Percentiles rank a stretch among this genome's conserved stretches.
Evolutionary conservation across 139 green algal genomes (phyloP).

Genomic region (Tetraselmis striata): DNA sequence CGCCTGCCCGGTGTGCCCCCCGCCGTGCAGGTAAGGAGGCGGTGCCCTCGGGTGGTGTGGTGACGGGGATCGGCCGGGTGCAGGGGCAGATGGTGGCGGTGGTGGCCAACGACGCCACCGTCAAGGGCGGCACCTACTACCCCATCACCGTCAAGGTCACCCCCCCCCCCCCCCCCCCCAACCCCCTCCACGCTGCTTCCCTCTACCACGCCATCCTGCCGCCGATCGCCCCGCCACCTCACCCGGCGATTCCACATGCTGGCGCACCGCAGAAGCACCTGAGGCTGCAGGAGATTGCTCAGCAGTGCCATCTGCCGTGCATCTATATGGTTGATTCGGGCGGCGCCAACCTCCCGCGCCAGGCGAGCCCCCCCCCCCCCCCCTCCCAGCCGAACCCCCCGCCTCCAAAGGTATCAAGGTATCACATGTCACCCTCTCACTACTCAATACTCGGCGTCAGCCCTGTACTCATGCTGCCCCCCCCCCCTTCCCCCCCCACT

Average conservation of each 20-base stretch:
- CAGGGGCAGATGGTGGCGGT: constrained; percentile 68
- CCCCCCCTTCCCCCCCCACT: not conserved
- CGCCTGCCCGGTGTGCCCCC: too few species aligned
- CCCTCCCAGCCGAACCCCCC: not conserved
- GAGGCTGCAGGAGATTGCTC: constrained; percentile 81
- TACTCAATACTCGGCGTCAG: too few species aligned
- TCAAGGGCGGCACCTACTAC: constrained; percentile 92
- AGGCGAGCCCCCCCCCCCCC: not conserved
- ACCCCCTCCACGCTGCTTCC: not conserved
- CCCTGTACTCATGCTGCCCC: not conserved
- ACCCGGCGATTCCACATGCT: too few species aligned
- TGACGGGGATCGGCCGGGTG: constrained; percentile 83
- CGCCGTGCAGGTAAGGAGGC: constrained; percentile 64
- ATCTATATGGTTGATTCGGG: constrained; percentile 89
- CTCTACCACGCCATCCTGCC: not conserved
- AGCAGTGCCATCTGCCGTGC: constrained; percentile 79
- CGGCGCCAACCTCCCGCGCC: constrained; percentile 80
- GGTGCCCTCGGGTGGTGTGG: constrained; percentile 75
- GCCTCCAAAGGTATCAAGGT: too few species aligned
- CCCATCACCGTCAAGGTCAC: constrained; percentile 82
- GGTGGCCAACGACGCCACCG: constrained; percentile 88
- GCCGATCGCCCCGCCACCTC: not conserved
- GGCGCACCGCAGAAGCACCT: constrained; percentile 74
- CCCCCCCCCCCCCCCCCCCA: not conserved
- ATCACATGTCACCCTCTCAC: too few species aligned